Evolutionary conservation across 1,139 yeast species (phyloP), one percentile per base, ranked within the genome.

Genomic region (Taphrina deformans): DNA sequence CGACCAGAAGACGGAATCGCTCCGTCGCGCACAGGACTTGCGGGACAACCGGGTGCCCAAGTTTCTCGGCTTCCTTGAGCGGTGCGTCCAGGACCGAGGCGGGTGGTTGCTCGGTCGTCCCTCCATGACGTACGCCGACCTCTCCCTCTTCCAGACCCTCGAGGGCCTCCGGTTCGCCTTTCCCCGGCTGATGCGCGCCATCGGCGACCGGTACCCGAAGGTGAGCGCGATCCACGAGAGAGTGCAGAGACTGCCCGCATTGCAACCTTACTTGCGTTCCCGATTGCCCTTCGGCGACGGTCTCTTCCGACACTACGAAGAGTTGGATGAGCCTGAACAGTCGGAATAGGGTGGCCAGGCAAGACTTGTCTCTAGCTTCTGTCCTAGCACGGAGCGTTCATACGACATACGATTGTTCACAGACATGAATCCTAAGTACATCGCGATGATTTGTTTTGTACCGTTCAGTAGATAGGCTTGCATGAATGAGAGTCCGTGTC

Each of bases 231-330:
- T 55, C 10, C 50, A 50, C 26, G 46, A 52, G 16, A 38, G 46
- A 23, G 53, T 61, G 31, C 27, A 18, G 26, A 23, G 33, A 38
- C 14, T 52, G 29, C 59, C 55, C 4, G 18, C 18, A 7, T 18
- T 61, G 40, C 44, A 61, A 18, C 40, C 14, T 3, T 61, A 61
- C 40, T 29, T 44, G 23, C 27, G 41, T n/a, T 21, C 40, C 18
- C 53, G 65, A 12, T 40, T 33, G 33, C 53, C 59, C 16, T 52
- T 61, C 31, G 12, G 46, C 12, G 38, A 61, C n/a, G 65, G 65
- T 29, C 33, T 52, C 26, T 61, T 61, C 33, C 35, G 65, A n/a
- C 53, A 61, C 40, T 61, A 61, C 27, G 59, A 55, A 10, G 65
- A 61, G 16, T 14, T 61, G 53, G 65, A 61, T 27, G 60, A 38